Evolutionary conservation across 306 rosid genomes (phyloP), one percentile per base, ranked within the genome.

Genomic region (Pyrus betulifolia): DNA sequence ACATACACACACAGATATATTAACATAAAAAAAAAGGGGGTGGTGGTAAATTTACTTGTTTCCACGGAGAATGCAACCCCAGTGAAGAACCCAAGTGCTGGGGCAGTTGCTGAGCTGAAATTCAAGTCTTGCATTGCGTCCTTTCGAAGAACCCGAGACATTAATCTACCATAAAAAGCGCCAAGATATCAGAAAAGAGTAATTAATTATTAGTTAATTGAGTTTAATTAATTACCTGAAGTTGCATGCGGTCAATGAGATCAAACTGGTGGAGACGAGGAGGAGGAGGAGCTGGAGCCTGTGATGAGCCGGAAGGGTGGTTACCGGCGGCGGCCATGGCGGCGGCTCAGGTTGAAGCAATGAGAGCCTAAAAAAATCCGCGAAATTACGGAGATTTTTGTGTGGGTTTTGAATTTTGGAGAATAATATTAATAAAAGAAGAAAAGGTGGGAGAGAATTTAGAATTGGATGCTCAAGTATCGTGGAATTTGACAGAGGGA

Each of bases 81-180:
- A 83, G 45, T 83, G 81, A 60, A 83, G 81, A 44, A 83, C 60
- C 86, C 81, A 83, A 25, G 75, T 45, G 21, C 62, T 70, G 55
- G 67, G 22, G 72, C 80, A 70, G 57, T 75, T 79, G 60, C 19
- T 75, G 15, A 83, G 86, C 38, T 79, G 80, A 71, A 83, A 72
- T 60, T 83, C 78, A 71, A 75, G 65, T 30, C 81, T 59, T 59
- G 45, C 78, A 40, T 59, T 75, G 40, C 64, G 83, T 33, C 54
- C 68, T 40, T 44, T 75, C 42, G 68, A 79, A 71, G 76, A 75
- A 44, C 83, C 81, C n/a, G 78, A 46, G 8, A 83, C 76, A 46
- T 71, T 67, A 49, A 83, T 79, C 82, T 82, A 57, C 12, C 33
- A 68, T 21, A 57, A 58, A 4, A 72, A 69, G 4, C 17, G 4